Evolutionary conservation across 2,329 filamentous ascomycete species (phyloP), one percentile per base, ranked within the genome.

Genomic region (Dothistroma septosporum): DNA sequence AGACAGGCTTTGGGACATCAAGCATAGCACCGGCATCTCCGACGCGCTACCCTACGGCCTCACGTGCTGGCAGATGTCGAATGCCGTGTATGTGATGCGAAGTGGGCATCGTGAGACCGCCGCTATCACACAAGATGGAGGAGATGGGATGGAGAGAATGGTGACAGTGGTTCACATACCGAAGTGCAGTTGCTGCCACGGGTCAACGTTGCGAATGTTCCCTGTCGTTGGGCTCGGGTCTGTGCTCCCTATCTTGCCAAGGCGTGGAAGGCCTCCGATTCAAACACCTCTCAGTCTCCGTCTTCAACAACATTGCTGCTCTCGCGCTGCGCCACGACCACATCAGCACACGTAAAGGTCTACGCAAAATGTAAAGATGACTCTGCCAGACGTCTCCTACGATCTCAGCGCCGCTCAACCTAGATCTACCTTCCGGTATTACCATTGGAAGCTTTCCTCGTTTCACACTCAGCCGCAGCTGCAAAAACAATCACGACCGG

Each of bases 401-500:
- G n/a, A 9, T 14, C 16, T 22, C 9, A 9, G 21, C n/a, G 47
- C 24, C 24, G 47, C 24, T 22, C n/a, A 10, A 22, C 10, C 7
- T n/a, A 49, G 11, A 44, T 44, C 33, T 35, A 14, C 9, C 33
- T 1, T 14, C 9, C 33, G 33, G 16, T 11, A 44, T 14, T 49
- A 21, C 12, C 10, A n/a, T 24, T 2, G n/a, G n/a, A 1, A 49
- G n/a, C 47, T 49, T 12, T 24, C 21, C 11, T 2, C 28, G 53
- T 47, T 46, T 56, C 37, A 48, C 14, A 6, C 44, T 57, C 54
- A 57, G 54, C 54, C 54, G 54, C 54, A 57, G 54, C 54, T 57
- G 54, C 37, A n/a, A n/a, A 12, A 28, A 46, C 53, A 55, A 41
- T 28, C 53, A 54, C 14, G 19, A 9, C n/a, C 2, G 33, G 16